These are phyloP conservation scores for Beauveria caledonica DNA, from an alignment of 2,329 filamentous ascomycete genomes.

Conservation along the genomic window DNA sequence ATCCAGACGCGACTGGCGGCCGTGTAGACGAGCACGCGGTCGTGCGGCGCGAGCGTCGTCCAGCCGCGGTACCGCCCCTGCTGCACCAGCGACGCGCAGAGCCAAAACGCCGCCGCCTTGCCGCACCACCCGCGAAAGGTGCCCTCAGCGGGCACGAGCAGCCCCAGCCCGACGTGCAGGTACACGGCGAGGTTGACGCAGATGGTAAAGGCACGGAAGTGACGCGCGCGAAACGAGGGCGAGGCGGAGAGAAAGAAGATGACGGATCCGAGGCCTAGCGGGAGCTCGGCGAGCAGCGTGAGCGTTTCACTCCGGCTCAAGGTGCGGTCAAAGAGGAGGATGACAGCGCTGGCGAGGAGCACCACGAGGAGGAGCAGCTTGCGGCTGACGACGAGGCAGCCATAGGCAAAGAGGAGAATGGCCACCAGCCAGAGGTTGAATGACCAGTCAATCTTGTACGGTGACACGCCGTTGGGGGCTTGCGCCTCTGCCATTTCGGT, in stretches of 20 bases:
- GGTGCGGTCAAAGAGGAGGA: constrained; percentile 6
- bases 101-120: background rate
- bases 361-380: constrained; percentile 8
- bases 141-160: constrained; percentile 5
- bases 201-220: constrained; percentile 3
- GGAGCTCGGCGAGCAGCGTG: constrained; percentile 2
- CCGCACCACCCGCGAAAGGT: constrained; percentile 10
- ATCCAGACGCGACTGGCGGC: constrained; percentile 8
- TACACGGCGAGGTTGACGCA: constrained; percentile 11
- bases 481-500: background rate
- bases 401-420: constrained; percentile 5
- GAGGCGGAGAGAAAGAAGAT: constrained; percentile 1
- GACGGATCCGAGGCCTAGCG: constrained; percentile 10
- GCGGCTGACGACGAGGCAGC: constrained; percentile 4
- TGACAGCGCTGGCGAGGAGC: background rate
- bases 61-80: background rate
- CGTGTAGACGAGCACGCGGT: constrained; percentile 10
- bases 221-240: background rate
- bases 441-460: constrained; percentile 8
- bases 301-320: background rate
- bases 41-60: constrained; percentile 5
- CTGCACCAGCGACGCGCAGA: constrained; percentile 9
- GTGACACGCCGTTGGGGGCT: background rate
- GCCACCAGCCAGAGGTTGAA: constrained; percentile 10
- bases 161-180: constrained; percentile 3